These are phyloP conservation scores for Sporisorium sorghi DNA, from an alignment of 1,284 basidiomycete species.

Conservation along the genomic window DNA sequence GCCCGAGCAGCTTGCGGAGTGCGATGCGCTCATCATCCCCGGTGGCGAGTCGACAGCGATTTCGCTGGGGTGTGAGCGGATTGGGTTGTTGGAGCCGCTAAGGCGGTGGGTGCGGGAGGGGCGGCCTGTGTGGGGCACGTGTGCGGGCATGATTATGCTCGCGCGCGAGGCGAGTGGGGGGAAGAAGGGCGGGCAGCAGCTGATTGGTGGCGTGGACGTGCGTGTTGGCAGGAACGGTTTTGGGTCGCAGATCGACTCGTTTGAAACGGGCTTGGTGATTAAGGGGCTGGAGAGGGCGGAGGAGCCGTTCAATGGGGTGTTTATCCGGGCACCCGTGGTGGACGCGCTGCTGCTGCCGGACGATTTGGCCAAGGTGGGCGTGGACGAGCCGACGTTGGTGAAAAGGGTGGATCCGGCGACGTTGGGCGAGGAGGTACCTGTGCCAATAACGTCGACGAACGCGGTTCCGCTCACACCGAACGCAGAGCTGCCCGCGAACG, in stretches of 20 bases:
- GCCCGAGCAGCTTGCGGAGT: constrained; percentile 78
- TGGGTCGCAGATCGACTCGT: constrained; percentile 82
- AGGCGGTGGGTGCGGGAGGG: constrained; percentile 75
- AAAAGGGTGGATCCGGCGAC: constrained; percentile 27
- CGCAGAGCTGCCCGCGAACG: constrained; percentile 12
- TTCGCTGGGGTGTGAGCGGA: constrained; percentile 81
- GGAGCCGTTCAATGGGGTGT: constrained; percentile 83
- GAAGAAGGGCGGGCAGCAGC: constrained; percentile 88
- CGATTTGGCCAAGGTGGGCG: constrained; percentile 43
- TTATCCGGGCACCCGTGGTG: constrained; percentile 90
- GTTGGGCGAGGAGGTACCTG: constrained; percentile 11
- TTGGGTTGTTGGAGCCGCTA: constrained; percentile 83
- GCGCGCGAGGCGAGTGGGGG: constrained; percentile 74
- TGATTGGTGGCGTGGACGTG: constrained; percentile 84
- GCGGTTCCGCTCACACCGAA: constrained; percentile 27
- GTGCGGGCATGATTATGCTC: constrained; percentile 94
- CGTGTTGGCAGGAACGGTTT: constrained; percentile 82
- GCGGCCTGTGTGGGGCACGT: constrained; percentile 91
- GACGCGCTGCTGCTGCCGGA: constrained; percentile 52
- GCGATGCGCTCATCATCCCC: constrained; percentile 90
- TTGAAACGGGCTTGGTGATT: constrained; percentile 82
- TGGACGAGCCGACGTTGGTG: constrained; percentile 44
- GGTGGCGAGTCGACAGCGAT: constrained; percentile 94
- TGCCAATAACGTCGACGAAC: constrained; percentile 15
- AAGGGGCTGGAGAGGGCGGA: constrained; percentile 74